These are phyloP conservation scores for Ceratobasidium sp. DNA, from an alignment of 1,284 basidiomycete species.

Conservation along the genomic window DNA sequence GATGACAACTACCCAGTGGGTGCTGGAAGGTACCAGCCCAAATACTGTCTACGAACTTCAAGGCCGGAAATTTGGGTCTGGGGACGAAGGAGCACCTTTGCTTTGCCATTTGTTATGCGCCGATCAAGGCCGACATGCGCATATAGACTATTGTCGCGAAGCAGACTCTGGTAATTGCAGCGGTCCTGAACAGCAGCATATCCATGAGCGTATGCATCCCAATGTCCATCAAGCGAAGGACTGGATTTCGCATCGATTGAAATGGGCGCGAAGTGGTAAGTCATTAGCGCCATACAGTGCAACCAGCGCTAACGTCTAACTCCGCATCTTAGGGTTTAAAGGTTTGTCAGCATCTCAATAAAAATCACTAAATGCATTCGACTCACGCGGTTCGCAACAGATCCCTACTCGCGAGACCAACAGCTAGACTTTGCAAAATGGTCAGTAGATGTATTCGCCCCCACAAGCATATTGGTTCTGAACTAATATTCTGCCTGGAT, in stretches of 20 bases:
- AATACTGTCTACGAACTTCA: constrained; percentile 64
- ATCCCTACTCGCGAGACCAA: constrained; percentile 55
- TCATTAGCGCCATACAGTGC: not conserved
- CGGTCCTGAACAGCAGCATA: constrained; percentile 64
- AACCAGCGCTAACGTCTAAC: too few species aligned
- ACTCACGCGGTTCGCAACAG: constrained; percentile 2
- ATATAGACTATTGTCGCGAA: constrained; percentile 69
- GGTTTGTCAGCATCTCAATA: constrained; percentile 10
- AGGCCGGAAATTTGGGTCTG: constrained; percentile 66
- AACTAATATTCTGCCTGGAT: not conserved
- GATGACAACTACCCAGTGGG: constrained; percentile 70
- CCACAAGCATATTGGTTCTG: too few species aligned
- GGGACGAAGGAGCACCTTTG: constrained; percentile 72
- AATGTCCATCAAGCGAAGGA: constrained; percentile 65
- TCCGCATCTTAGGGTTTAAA: constrained; percentile 39
- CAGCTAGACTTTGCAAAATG: constrained; percentile 67
- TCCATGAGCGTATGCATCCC: constrained; percentile 60
- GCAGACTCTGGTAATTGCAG: constrained; percentile 57
- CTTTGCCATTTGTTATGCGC: constrained; percentile 70
- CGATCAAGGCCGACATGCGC: constrained; percentile 66
- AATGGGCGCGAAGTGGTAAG: constrained; percentile 64
- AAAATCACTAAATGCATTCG: not conserved
- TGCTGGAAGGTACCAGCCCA: constrained; percentile 64
- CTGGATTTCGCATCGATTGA: constrained; percentile 66
- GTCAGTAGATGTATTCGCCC: constrained; percentile 55